phyloP scores from a whole-genome alignment of 768 basidiomycete species.

The Galerina sulciceps region DNA sequence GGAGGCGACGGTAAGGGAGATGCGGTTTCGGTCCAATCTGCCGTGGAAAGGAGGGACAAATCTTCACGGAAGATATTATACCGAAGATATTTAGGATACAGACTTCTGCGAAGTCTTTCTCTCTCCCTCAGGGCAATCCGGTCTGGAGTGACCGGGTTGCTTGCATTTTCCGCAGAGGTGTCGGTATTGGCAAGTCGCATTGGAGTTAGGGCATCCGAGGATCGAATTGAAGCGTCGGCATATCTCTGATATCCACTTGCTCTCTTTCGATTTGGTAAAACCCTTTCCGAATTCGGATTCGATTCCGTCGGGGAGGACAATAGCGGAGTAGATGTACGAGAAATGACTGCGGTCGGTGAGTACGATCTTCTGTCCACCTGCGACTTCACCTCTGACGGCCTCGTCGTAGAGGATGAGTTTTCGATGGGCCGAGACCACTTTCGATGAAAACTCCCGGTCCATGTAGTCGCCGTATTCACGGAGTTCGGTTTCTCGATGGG shows the following conservation, averaged over 20 bases:
- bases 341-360: slow-evolving; percentile 22
- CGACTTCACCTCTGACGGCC: slow-evolving; percentile 23
- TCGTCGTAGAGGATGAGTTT: slow-evolving; percentile 31
- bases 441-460: slow-evolving; percentile 21
- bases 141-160: background rate
- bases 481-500: slow-evolving; percentile 27
- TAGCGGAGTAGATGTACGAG: slow-evolving; percentile 1
- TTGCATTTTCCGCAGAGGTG: slow-evolving; percentile 25
- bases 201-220: slow-evolving; percentile 8
- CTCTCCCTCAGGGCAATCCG: background rate
- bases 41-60: background rate
- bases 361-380: slow-evolving; percentile 1
- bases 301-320: slow-evolving; percentile 15
- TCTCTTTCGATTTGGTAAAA: background rate
- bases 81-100: slow-evolving; percentile 14
- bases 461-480: slow-evolving; percentile 25
- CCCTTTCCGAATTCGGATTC: background rate
- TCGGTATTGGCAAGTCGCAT: slow-evolving; percentile 6
- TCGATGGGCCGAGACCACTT: slow-evolving; percentile 1
- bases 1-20: slow-evolving; percentile 19
- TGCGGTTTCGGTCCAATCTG: slow-evolving; percentile 20
- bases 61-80: slow-evolving; percentile 16
- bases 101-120: background rate
- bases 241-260: slow-evolving; percentile 11
- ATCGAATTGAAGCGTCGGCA: slow-evolving; percentile 25